A percentile compares a stretch with the other conserved stretches of the same genome.
phyloP scores from a whole-genome alignment of 495 filamentous ascomycete species.

The Penicillium malachiteum region DNA sequence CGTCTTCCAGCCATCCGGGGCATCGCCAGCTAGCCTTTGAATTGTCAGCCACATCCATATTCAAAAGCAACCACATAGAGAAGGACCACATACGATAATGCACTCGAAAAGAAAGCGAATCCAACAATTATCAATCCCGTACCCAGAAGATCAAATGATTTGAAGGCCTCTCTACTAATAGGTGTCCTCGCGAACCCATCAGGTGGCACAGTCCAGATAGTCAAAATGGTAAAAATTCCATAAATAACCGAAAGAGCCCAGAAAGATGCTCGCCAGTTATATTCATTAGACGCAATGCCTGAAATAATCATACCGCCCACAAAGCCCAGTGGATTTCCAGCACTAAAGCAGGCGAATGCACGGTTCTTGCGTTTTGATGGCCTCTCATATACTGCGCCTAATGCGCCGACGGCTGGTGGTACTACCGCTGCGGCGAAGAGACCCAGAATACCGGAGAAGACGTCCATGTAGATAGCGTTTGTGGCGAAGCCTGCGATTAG shows the following conservation, averaged over 20 bases:
- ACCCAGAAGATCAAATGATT: slow-evolving; percentile 64
- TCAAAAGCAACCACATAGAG: not conserved
- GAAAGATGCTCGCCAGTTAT: slow-evolving; percentile 66
- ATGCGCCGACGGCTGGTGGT: slow-evolving; percentile 64
- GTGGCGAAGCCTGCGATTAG: slow-evolving; percentile 62
- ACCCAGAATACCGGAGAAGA: slow-evolving; percentile 63
- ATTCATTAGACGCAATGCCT: slow-evolving; percentile 65
- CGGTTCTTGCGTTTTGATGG: slow-evolving; percentile 64
- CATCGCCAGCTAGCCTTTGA: slow-evolving; percentile 46
- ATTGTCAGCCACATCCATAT: slow-evolving; percentile 8
- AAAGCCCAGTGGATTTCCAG: slow-evolving; percentile 69
- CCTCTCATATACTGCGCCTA: slow-evolving; percentile 62
- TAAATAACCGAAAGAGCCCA: slow-evolving; percentile 65
- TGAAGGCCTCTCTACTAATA: slow-evolving; percentile 49
- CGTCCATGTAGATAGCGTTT: slow-evolving; percentile 61
- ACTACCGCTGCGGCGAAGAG: slow-evolving; percentile 62
- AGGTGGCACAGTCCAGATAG: slow-evolving; percentile 63
- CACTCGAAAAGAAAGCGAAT: slow-evolving; percentile 63
- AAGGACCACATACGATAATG: slow-evolving; percentile 53
- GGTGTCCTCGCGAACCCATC: slow-evolving; percentile 49
- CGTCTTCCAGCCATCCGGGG: slow-evolving; percentile 63
- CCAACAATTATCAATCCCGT: slow-evolving; percentile 62
- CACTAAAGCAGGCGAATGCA: slow-evolving; percentile 66
- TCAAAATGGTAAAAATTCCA: slow-evolving; percentile 55
- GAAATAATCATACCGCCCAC: slow-evolving; percentile 65